phyloP scores from a whole-genome alignment of 208 protist genomes.

The Trypanosoma brucei region DNA sequence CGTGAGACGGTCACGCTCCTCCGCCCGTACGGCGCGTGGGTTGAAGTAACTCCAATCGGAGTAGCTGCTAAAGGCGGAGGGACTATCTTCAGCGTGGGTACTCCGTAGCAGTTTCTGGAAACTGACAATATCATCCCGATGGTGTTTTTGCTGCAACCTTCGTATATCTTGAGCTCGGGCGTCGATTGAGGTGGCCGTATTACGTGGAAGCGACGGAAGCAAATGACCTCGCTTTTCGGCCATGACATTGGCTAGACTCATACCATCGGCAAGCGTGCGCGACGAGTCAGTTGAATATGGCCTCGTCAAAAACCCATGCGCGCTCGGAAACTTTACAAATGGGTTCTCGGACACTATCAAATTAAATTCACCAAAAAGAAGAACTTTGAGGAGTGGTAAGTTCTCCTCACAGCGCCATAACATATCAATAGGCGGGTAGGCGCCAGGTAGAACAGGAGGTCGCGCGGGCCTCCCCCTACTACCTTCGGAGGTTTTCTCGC shows the following conservation, averaged over 20 bases:
- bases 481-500: neutral
- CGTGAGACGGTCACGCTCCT: constrained; percentile 60
- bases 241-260: constrained; percentile 65
- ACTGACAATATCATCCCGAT: constrained; percentile 64
- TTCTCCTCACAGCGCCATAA: constrained; percentile 81
- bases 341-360: constrained; percentile 78
- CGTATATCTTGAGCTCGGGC: constrained; percentile 60
- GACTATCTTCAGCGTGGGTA: constrained; percentile 37
- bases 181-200: constrained; percentile 49
- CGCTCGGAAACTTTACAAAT: constrained; percentile 74
- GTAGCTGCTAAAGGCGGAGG: constrained; percentile 53
- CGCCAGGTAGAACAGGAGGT: constrained; percentile 5
- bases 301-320: constrained; percentile 59
- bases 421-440: constrained; percentile 69
- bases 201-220: constrained; percentile 50
- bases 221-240: constrained; percentile 60
- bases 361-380: constrained; percentile 87
- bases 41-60: constrained; percentile 83
- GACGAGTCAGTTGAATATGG: constrained; percentile 30
- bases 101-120: constrained; percentile 55
- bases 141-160: constrained; percentile 71
- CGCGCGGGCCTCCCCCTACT: neutral
- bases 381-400: constrained; percentile 58
- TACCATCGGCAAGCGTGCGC: constrained; percentile 16
- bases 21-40: constrained; percentile 67